A percentile compares a stretch with the other conserved stretches of the same genome.
phyloP scores from a whole-genome alignment of 2,329 filamentous ascomycete genomes.

The Cladosporium sphaerospermum region DNA sequence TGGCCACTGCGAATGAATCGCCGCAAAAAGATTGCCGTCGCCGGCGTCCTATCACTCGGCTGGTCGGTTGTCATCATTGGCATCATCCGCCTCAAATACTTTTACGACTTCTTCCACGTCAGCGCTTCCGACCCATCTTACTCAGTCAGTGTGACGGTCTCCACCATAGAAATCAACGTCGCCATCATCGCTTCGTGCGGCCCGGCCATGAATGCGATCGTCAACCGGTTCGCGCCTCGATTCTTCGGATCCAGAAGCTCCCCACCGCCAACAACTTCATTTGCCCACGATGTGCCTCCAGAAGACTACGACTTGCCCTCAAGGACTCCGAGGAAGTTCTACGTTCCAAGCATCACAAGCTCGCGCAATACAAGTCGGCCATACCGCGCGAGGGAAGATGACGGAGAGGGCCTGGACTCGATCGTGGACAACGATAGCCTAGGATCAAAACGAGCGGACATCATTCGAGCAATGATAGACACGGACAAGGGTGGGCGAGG shows the following conservation, averaged over 20 bases:
- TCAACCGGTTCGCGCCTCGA: constrained; percentile 30
- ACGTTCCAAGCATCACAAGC: background rate
- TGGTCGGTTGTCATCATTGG: constrained; percentile 19
- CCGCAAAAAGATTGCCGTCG: constrained; percentile 32
- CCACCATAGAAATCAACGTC: constrained; percentile 35
- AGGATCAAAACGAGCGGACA: background rate
- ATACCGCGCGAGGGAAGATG: background rate
- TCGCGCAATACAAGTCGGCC: background rate
- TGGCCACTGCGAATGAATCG: constrained; percentile 39
- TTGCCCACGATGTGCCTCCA: too few relatives aligned
- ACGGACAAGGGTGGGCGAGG: background rate
- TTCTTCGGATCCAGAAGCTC: constrained; percentile 19
- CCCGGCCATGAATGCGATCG: constrained; percentile 45
- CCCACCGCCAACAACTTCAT: background rate
- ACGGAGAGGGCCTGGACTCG: background rate
- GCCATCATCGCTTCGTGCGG: constrained; percentile 51
- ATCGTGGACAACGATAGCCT: constrained; percentile 1
- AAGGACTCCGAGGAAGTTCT: background rate
- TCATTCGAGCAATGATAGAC: background rate
- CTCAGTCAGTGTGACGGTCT: constrained; percentile 33
- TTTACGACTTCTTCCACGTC: constrained; percentile 34
- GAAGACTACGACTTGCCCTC: constrained; percentile 5
- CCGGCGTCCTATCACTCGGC: constrained; percentile 30
- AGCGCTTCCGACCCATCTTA: constrained; percentile 28
- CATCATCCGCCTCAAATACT: constrained; percentile 34